Percentiles rank a stretch among this genome's conserved stretches.
phyloP scores from a whole-genome alignment of 2,329 filamentous ascomycete species.

The Aspergillus alliaceus region DNA sequence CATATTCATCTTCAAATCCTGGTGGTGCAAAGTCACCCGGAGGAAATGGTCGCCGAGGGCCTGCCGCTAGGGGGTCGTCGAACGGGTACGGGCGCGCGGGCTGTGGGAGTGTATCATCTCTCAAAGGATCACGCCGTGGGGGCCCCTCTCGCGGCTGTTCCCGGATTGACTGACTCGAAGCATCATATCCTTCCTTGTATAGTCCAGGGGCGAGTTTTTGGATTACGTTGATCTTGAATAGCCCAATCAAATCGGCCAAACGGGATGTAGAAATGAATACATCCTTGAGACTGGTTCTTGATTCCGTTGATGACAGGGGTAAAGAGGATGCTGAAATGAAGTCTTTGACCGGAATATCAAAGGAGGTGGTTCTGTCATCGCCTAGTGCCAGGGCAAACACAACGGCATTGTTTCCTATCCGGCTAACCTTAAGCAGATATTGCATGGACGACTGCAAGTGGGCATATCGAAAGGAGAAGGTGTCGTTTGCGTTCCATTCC shows the following conservation, averaged over 20 bases:
- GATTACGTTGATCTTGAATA: constrained; percentile 77
- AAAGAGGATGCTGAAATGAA: constrained; percentile 66
- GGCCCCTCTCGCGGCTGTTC: constrained; percentile 43
- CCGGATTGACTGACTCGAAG: constrained; percentile 41
- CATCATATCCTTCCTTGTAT: constrained; percentile 76
- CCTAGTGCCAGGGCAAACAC: constrained; percentile 76
- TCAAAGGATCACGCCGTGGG: constrained; percentile 49
- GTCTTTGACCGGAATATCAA: constrained; percentile 74
- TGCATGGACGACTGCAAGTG: constrained; percentile 83
- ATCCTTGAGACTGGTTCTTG: constrained; percentile 44
- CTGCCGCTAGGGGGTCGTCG: constrained; percentile 63
- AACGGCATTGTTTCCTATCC: constrained; percentile 80
- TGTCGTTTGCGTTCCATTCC: constrained; percentile 76
- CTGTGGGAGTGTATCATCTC: constrained; percentile 54
- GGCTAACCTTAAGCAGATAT: constrained; percentile 77
- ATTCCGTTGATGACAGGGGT: constrained; percentile 46
- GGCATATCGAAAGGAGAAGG: constrained; percentile 80
- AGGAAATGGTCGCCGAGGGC: constrained; percentile 64
- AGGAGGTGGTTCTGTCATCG: constrained; percentile 75
- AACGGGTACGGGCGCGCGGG: constrained; percentile 70
- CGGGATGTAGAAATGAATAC: constrained; percentile 74
- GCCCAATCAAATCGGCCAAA: constrained; percentile 66
- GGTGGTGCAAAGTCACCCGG: constrained; percentile 77
- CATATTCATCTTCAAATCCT: constrained; percentile 89
- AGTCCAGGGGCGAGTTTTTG: constrained; percentile 79